These are phyloP conservation scores for Penicillium sp. DNA, from an alignment of 2,329 filamentous ascomycete species.

Conservation along the genomic window DNA sequence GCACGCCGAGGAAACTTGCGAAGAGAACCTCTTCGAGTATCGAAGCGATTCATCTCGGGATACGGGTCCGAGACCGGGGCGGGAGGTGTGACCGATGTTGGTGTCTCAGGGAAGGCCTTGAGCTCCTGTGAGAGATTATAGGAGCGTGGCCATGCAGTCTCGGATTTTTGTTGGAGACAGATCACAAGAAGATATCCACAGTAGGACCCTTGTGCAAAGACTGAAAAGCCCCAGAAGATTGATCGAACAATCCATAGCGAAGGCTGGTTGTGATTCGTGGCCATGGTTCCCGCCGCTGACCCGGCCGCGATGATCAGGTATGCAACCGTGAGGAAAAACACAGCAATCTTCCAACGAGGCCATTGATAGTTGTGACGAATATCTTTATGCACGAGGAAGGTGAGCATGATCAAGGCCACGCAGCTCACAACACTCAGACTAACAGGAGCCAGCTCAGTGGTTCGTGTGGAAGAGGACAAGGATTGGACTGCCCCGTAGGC, in stretches of 20 bases:
- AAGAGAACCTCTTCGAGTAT: slow-evolving; percentile 25
- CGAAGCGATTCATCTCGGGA: slow-evolving; percentile 15
- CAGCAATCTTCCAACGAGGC: slow-evolving; percentile 17
- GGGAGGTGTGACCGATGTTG: slow-evolving; percentile 10
- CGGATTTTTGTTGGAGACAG: slow-evolving; percentile 8
- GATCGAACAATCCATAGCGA: slow-evolving; percentile 37
- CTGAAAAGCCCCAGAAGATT: slow-evolving; percentile 34
- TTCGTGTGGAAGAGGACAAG: slow-evolving; percentile 12
- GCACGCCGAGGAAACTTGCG: slow-evolving; percentile 29
- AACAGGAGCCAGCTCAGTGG: slow-evolving; percentile 26
- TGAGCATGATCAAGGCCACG: slow-evolving; percentile 21
- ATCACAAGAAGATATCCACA: slow-evolving; percentile 29
- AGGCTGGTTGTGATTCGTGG: slow-evolving; percentile 16
- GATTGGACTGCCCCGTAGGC: slow-evolving; percentile 25
- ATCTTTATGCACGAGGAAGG: slow-evolving; percentile 20
- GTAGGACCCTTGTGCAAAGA: slow-evolving; percentile 33
- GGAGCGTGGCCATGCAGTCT: slow-evolving; percentile 22
- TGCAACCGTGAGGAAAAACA: slow-evolving; percentile 19
- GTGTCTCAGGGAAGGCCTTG: slow-evolving; percentile 17
- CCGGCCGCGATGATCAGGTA: slow-evolving; percentile 30
- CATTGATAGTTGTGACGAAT: slow-evolving; percentile 13
- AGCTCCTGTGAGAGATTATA: slow-evolving; percentile 25
- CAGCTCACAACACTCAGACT: slow-evolving; percentile 29
- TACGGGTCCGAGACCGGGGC: slow-evolving; percentile 11
- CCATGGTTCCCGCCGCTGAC: slow-evolving; percentile 29